These are phyloP conservation scores for Clonostachys byssicola DNA, from an alignment of 2,329 filamentous ascomycete species.

Conservation along the genomic window DNA sequence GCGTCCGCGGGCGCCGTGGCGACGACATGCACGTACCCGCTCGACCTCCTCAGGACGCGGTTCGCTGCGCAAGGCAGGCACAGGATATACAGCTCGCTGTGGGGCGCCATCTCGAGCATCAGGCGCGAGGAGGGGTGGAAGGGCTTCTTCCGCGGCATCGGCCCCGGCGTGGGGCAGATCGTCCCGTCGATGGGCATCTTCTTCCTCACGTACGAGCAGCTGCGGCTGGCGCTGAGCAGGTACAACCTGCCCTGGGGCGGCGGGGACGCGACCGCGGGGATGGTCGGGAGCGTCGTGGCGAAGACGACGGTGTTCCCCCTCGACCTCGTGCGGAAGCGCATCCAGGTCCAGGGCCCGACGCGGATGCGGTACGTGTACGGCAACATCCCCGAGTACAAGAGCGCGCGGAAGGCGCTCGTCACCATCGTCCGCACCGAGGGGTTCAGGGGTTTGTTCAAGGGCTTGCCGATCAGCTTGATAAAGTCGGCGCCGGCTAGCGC, in stretches of 20 bases:
- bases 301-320: constrained; percentile 93
- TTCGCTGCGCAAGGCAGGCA: constrained; percentile 91
- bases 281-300: constrained; percentile 72
- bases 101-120: constrained; percentile 69
- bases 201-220: constrained; percentile 81
- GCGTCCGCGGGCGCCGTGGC: constrained; percentile 78
- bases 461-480: constrained; percentile 80
- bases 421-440: constrained; percentile 72
- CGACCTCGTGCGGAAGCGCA: constrained; percentile 85
- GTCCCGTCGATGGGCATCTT: constrained; percentile 97
- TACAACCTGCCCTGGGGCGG: constrained; percentile 65
- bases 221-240: constrained; percentile 55
- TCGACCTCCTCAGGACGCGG: constrained; percentile 87
- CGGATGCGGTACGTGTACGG: constrained; percentile 73
- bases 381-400: constrained; percentile 81
- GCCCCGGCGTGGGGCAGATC: constrained; percentile 80
- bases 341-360: constrained; percentile 94
- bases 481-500: constrained; percentile 94
- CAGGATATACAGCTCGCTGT: constrained; percentile 72
- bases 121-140: constrained; percentile 64
- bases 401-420: constrained; percentile 61
- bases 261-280: constrained; percentile 79
- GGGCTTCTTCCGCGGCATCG: constrained; percentile 87
- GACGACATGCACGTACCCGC: constrained; percentile 82
- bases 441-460: constrained; percentile 76